A percentile compares a stretch with the other conserved stretches of the same genome.
Evolutionary conservation across 768 basidiomycete species (phyloP).

Genomic region (Candolleomyces efflorescens): DNA sequence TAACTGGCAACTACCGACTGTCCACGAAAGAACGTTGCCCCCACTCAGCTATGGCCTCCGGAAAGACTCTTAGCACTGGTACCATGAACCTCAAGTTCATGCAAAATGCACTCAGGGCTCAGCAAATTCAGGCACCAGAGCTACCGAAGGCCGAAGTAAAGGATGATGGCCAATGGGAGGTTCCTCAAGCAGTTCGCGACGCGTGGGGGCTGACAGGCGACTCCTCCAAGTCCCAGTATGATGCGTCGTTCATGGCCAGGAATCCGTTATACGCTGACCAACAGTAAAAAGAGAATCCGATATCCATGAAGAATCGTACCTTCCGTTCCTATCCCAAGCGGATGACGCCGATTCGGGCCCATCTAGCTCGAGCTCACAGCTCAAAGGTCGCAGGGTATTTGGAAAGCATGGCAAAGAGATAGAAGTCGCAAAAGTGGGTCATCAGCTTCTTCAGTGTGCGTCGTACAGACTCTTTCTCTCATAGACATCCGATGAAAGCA

Average conservation of each 20-base stretch:
- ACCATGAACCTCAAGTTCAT: constrained; percentile 16
- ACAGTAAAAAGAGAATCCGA: constrained; percentile 4
- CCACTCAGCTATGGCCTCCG: constrained; percentile 2
- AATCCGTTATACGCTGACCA: neutral
- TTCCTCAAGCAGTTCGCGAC: constrained; percentile 12
- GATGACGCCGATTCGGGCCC: constrained; percentile 1
- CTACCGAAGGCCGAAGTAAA: constrained; percentile 12
- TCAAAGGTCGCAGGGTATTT: constrained; percentile 46
- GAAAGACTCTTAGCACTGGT: constrained; percentile 12
- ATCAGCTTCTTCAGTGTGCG: neutral
- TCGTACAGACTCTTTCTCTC: neutral
- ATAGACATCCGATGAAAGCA: neutral
- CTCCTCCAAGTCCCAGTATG: neutral
- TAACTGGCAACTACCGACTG: too few species aligned
- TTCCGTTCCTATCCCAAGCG: constrained; percentile 13
- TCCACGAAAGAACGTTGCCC: neutral
- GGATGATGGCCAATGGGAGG: constrained; percentile 16
- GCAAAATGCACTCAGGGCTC: constrained; percentile 13
- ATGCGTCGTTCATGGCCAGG: neutral
- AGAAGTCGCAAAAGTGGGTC: constrained; percentile 9
- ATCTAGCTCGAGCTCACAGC: neutral
- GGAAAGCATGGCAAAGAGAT: constrained; percentile 41
- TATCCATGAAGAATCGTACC: constrained; percentile 13
- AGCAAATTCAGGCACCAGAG: constrained; percentile 9
- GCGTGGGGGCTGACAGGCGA: constrained; percentile 13